Evolutionary conservation across 2,329 filamentous ascomycete genomes (phyloP).

Genomic region (Exophiala dermatitidis): DNA sequence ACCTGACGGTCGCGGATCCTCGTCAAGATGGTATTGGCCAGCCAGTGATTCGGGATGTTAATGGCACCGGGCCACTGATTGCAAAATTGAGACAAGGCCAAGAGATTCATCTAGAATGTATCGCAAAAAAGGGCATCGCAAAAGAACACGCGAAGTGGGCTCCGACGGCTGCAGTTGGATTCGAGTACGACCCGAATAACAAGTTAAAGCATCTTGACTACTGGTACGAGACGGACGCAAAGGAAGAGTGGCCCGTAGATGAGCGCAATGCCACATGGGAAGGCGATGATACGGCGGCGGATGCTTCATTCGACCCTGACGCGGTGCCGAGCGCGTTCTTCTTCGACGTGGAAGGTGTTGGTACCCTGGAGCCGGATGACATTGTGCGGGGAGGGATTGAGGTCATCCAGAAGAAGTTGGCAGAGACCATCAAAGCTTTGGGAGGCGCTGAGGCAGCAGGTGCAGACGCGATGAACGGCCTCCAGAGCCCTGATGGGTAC

Average conservation of each 20-base stretch:
- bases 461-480: conserved; percentile 37
- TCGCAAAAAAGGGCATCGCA: conserved; percentile 96
- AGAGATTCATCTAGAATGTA: conserved; percentile 80
- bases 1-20: conserved; percentile 65
- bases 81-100: conserved; percentile 85
- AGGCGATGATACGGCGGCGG: conserved; percentile 73
- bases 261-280: conserved; percentile 58
- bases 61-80: conserved; percentile 74
- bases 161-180: conserved; percentile 82
- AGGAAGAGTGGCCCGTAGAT: conserved; percentile 66
- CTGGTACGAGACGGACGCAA: conserved; percentile 85
- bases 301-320: conserved; percentile 84
- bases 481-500: conserved; percentile 48
- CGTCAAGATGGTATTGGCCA: conserved; percentile 70
- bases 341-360: conserved; percentile 84
- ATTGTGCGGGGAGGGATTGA: conserved; percentile 86
- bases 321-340: conserved; percentile 81
- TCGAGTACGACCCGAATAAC: conserved; percentile 98
- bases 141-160: conserved; percentile 99
- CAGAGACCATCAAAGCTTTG: conserved; percentile 61
- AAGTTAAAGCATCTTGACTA: conserved; percentile 85
- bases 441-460: conserved; percentile 39
- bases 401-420: conserved; percentile 83
- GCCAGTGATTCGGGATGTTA: conserved; percentile 76
- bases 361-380: conserved; percentile 78